These are phyloP conservation scores for Kurtzmaniella fragi DNA, from an alignment of 805 yeast genomes.

Conservation along the genomic window DNA sequence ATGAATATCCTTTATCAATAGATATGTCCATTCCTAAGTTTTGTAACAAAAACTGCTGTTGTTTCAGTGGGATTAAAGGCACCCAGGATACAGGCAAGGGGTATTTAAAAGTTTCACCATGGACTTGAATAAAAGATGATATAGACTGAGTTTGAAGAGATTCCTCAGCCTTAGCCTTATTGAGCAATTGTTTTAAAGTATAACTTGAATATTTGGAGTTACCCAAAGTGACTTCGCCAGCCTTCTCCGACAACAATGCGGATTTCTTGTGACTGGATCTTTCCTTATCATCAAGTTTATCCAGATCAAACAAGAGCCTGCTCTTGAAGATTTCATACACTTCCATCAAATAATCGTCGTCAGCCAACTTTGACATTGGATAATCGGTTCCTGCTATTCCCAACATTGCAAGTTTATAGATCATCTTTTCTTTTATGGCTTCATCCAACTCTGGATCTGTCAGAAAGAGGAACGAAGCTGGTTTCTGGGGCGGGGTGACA, in stretches of 20 bases:
- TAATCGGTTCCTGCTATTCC: constrained; percentile 30
- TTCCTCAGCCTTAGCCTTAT: neutral
- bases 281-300: constrained; percentile 15
- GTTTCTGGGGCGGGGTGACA: constrained; percentile 3
- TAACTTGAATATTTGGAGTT: neutral
- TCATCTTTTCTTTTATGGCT: constrained; percentile 27
- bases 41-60: constrained; percentile 17
- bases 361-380: constrained; percentile 19
- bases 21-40: constrained; percentile 19
- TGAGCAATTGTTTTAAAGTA: neutral
- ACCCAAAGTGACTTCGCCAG: too few relatives aligned
- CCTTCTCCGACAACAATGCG: too few relatives aligned
- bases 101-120: constrained; percentile 12
- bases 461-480: constrained; percentile 16
- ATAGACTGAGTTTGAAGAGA: neutral
- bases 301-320: constrained; percentile 15
- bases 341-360: constrained; percentile 26
- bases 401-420: constrained; percentile 28
- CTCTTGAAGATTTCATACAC: constrained; percentile 26
- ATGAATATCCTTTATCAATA: constrained; percentile 24
- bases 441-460: constrained; percentile 25
- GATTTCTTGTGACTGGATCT: constrained; percentile 16
- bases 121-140: constrained; percentile 14
- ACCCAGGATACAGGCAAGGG: constrained; percentile 30
- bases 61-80: constrained; percentile 26